phyloP scores from a whole-genome alignment of 2,329 filamentous ascomycete species.

The Sclerotiophoma versabilis region DNA sequence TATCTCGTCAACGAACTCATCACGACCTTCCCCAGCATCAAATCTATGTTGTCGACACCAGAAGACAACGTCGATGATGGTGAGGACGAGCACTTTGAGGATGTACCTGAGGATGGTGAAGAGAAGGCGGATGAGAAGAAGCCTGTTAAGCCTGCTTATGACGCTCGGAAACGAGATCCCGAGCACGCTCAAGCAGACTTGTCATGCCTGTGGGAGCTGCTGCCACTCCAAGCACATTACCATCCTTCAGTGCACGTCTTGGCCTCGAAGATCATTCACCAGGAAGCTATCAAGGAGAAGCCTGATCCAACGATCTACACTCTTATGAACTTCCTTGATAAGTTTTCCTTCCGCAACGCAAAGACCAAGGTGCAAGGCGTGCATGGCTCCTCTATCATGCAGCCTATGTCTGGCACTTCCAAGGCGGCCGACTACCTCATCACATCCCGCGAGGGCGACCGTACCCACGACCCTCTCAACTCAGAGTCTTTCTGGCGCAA shows the following conservation, averaged over 20 bases:
- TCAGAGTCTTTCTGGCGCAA: slow-evolving; percentile 89
- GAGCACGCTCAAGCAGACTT: slow-evolving; percentile 91
- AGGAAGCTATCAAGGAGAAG: slow-evolving; percentile 78
- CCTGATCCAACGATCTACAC: slow-evolving; percentile 90
- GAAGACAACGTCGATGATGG: slow-evolving; percentile 80
- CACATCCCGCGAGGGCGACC: slow-evolving; percentile 64
- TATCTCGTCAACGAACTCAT: slow-evolving; percentile 87
- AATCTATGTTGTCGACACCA: slow-evolving; percentile 70
- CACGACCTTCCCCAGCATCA: slow-evolving; percentile 78
- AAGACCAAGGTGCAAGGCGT: slow-evolving; percentile 68
- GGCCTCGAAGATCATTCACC: slow-evolving; percentile 73
- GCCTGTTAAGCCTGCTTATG: slow-evolving; percentile 62
- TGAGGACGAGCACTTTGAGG: slow-evolving; percentile 75
- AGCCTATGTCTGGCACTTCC: slow-evolving; percentile 75
- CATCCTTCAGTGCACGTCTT: slow-evolving; percentile 92
- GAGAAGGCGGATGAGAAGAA: slow-evolving; percentile 29
- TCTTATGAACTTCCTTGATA: slow-evolving; percentile 93
- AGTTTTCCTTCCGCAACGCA: slow-evolving; percentile 96
- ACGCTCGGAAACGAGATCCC: slow-evolving; percentile 89
- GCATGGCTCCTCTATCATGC: slow-evolving; percentile 93
- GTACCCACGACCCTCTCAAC: slow-evolving; percentile 74
- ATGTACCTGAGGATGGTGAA: slow-evolving; percentile 61
- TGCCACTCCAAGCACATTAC: slow-evolving; percentile 82
- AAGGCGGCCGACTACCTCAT: slow-evolving; percentile 68
- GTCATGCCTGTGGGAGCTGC: slow-evolving; percentile 91